phyloP scores from a whole-genome alignment of 768 basidiomycete genomes.

The Lactarius vividus region DNA sequence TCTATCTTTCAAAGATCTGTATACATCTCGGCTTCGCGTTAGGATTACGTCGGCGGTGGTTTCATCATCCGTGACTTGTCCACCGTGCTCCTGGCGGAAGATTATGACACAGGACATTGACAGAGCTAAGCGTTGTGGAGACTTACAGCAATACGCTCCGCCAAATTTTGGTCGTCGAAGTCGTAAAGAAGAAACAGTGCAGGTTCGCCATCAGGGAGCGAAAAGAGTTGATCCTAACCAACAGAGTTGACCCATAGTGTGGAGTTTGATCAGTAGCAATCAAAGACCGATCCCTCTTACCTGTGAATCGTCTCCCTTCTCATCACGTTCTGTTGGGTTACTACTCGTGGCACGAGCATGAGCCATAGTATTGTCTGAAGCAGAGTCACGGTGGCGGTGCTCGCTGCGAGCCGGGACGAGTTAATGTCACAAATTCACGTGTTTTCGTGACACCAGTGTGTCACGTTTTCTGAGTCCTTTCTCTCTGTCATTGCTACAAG shows the following conservation, averaged over 20 bases:
- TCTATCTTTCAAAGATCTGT: slow-evolving; percentile 16
- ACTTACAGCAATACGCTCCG: slow-evolving; percentile 26
- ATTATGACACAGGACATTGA: background rate
- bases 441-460: background rate
- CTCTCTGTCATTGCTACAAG: background rate
- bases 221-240: slow-evolving; percentile 8
- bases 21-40: slow-evolving; percentile 4
- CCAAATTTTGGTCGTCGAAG: slow-evolving; percentile 8
- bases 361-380: no score
- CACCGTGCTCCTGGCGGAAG: slow-evolving; percentile 20
- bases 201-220: slow-evolving; percentile 6
- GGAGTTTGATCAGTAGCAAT: background rate
- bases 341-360: background rate
- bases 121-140: background rate
- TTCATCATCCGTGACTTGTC: slow-evolving; percentile 11
- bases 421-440: background rate
- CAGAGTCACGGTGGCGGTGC: no score
- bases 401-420: background rate
- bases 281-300: background rate
- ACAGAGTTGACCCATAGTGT: background rate
- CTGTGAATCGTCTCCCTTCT: background rate
- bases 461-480: background rate
- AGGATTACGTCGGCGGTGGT: slow-evolving; percentile 22
- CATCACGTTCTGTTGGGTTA: background rate
- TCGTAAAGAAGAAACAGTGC: slow-evolving; percentile 12